Base-by-base conservation (phyloP, 2,329 filamentous ascomycete species). In the Botrytis pseudocinerea region DNA sequence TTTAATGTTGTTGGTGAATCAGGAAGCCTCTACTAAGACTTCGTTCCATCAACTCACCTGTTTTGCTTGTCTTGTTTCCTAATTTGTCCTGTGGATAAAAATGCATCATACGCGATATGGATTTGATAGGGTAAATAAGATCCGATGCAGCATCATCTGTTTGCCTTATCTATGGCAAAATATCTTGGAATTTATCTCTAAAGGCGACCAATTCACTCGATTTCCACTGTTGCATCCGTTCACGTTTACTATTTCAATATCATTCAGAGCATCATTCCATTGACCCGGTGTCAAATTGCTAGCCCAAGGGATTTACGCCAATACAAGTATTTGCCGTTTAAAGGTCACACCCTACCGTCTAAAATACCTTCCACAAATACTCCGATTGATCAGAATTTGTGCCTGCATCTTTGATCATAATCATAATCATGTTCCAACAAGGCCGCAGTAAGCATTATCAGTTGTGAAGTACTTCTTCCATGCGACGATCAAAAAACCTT, bases 121-220 rank as follows among this genome's bases (percentile, higher is more conserved):
- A 25, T 57, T 70, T 59, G 61, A 71, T 71, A 71, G 61, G 70
- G 40, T 64, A 40, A 66, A 54, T 66, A 46, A 40, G 32, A 57
- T 32, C 35, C n/a, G 28, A 66, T 2, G 48, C 44, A 59, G 38
- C 38, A 42, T 71, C 38, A 40, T 57, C 35, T 64, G 18, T 44
- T 32, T 65, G 46, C 51, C 70, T 71, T 71, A 71, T 71, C 70
- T 66, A 65, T 71, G 70, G 61, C 70, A 69, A 25, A 32, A 42
- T 18, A 18, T 35, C 38, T 66, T 20, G 14, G 18, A 7, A 9
- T 57, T 25, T 12, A 59, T 59, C 22, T 35, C 42, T 10, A 40
- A 59, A 46, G 38, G 8, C 1, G 35, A 28, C 48, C 16, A n/a
- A 54, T 57, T 57, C 35, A 57, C 64, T 57, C 25, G 10, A 57